Base-by-base conservation (phyloP, 2,329 filamentous ascomycete species). In the Ophiostoma sp. region DNA sequence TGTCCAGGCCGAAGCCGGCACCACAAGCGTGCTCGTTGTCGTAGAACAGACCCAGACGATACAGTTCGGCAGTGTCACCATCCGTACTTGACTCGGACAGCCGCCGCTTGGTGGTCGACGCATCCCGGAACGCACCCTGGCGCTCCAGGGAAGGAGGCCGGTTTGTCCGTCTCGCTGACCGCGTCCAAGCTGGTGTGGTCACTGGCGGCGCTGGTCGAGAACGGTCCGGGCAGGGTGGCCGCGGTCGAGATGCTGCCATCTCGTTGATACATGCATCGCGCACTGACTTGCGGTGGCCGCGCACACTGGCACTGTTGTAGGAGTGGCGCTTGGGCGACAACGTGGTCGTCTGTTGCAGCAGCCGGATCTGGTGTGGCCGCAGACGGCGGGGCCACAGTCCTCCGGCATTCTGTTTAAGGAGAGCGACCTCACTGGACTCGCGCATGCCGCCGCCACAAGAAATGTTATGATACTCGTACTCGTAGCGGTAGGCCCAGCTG, bases 41-140 rank as follows among this genome's bases (percentile, higher is more conserved):
- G 76, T 85, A 86, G 19, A 86, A 79, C 69, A 86, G 76, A 1
- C 84, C 85, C 75, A 85, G 78, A 36, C 80, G 80, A 75, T 85
- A 86, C 36, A 86, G 80, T 57, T 83, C 78, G 22, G 78, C 79
- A 55, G 84, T 82, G 12, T 83, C 80, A 25, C 19, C 50, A 9
- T 52, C 50, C 12, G 31, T 55, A 4, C n/a, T 55, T 3, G 19
- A 52, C 11, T 28, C 50, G n/a, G 25, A 36, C 28, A 33, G 6
- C 7, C 66, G 66, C 9, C 45, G 73, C 78, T 82, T 84, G 69
- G 79, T 75, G 0, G 83, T 85, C 25, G 79, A 79, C 3, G 79
- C 78, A 63, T 85, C 83, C 61, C 82, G 79, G 55, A 87, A 87
- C 6, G 85, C 85, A 59, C 85, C 84, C 76, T 86, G 82, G 11